Evolutionary conservation across 108 stramenopile genomes (phyloP), one percentile per base, ranked within the genome.

Genomic region (Pseudonitzschia multiseries): DNA sequence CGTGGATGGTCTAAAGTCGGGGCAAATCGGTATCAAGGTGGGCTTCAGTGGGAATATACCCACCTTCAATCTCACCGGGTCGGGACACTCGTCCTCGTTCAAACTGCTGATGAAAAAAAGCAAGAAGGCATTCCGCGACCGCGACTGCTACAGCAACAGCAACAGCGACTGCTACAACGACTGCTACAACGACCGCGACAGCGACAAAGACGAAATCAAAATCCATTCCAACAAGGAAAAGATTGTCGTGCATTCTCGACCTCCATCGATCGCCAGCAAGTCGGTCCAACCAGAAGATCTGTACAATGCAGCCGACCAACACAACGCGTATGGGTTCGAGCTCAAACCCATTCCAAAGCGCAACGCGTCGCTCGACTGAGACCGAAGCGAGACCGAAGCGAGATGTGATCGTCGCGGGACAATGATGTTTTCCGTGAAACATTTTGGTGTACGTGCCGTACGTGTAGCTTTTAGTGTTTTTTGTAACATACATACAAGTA

Each of bases 221-320:
- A 42, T 20, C 15, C 62, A 51, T 2, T 26, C n/a, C 21, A 57
- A 40, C 14, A 72, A 76, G 33, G 56, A 64, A 59, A 70, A 70
- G 29, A 57, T 69, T 22, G 67, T 75, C 32, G 26, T 74, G 2
- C 46, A 78, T 56, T 31, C 29, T 4, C 42, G 28, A 17, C 65
- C 75, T 28, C 82, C 85, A 21, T 77, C 76, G 20, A 81, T 86
- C 73, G 79, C 79, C 36, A 78, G 70, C 27, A 81, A 83, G 54
- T 74, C 78, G 21, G 79, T 82, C 10, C 53, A 57, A 0, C 50
- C 81, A 4, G 68, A 79, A 70, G 85, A 86, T 71, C 24, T 86
- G 10, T 86, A 74, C 67, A 74, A 78, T 65, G 76, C 84, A 32
- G 74, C 81, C 17, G 51, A 71, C 33, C 76, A 82, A 43, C 81